Conservation (phyloP, 345 rosid genomes). For the Brassica juncea region DNA sequence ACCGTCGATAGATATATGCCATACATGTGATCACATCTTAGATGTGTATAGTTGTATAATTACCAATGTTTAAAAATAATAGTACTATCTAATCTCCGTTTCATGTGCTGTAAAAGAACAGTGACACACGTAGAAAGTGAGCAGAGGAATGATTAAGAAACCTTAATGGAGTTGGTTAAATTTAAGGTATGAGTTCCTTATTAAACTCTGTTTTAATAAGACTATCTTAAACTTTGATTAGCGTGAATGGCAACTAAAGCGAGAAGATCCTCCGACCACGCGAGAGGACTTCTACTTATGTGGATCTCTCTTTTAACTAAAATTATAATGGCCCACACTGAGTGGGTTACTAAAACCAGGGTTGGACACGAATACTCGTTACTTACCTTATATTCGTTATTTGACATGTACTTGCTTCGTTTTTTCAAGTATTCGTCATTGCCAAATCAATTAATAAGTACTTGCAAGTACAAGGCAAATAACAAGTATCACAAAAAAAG, state of each 20-base stretch:
- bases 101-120: slow-evolving; percentile 34
- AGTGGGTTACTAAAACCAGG: not conserved
- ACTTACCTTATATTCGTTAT: too few relatives aligned
- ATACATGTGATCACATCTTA: too few relatives aligned
- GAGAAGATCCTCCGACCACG: slow-evolving; percentile 38
- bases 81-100: not conserved
- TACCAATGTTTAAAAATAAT: not conserved
- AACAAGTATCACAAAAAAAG: too few relatives aligned
- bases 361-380: too few relatives aligned
- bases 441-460: too few relatives aligned
- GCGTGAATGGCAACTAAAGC: slow-evolving; percentile 26
- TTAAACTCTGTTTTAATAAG: not conserved
- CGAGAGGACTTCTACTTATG: slow-evolving; percentile 26
- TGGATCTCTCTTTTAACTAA: slow-evolving; percentile 29
- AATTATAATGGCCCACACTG: slow-evolving; percentile 28
- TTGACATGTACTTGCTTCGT: too few relatives aligned
- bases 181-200: slow-evolving; percentile 5
- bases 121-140: slow-evolving; percentile 32
- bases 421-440: too few relatives aligned
- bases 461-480: too few relatives aligned
- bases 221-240: slow-evolving; percentile 27
- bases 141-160: slow-evolving; percentile 36
- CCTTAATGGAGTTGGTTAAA: slow-evolving; percentile 31
- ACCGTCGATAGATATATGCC: too few relatives aligned
- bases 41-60: not conserved